Base-by-base conservation (phyloP, 495 filamentous ascomycete species). In the Tuber aestivum region DNA sequence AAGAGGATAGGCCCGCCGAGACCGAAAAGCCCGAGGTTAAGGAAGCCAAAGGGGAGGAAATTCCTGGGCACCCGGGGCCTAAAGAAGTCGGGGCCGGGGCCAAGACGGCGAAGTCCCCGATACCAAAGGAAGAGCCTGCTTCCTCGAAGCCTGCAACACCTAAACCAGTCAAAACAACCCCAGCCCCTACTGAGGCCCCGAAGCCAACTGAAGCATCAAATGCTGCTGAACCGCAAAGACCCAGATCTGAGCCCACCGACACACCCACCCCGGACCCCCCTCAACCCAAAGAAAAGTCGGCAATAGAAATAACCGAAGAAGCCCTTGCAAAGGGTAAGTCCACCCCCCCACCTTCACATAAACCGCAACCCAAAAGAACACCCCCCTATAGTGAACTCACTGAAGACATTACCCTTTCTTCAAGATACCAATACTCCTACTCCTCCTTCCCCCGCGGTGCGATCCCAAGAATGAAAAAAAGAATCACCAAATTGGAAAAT, bases 1-100 rank as follows among this genome's bases (percentile, higher is more conserved):
- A 81, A 38, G 82, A 82, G 41, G 80, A 83, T 20, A 76, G 82
- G 27, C 27, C 65, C 35, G n/a, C 23, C 10, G 41, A 70, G 75
- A 20, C 32, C 7, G 73, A 35, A 56, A 27, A n/a, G 50, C 50
- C 23, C 14, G 27, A 56, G 50, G 23, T 14, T 27, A 56, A 12
- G n/a, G 50, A 56, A 56, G 5, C 27, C 35, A 35, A 65, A 41
- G 56, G 69, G 20, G 75, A 70, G 41, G 35, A 75, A 23, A 27
- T 20, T n/a, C 18, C 27, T 18, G 35, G 10, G 23, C 42, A 50
- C 38, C 21, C 23, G 18, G 35, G 42, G 27, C 27, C 20, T n/a
- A 69, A 45, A 20, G 73, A 70, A 44, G 73, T 18, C 56, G 38
- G 44, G 32, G 27, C 37, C 10, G 72, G 75, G 50, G 3, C 56